Evolutionary conservation across 2,329 filamentous ascomycete genomes (phyloP), one percentile per base, ranked within the genome.

Genomic region (Dendrostoma leiphaemia): DNA sequence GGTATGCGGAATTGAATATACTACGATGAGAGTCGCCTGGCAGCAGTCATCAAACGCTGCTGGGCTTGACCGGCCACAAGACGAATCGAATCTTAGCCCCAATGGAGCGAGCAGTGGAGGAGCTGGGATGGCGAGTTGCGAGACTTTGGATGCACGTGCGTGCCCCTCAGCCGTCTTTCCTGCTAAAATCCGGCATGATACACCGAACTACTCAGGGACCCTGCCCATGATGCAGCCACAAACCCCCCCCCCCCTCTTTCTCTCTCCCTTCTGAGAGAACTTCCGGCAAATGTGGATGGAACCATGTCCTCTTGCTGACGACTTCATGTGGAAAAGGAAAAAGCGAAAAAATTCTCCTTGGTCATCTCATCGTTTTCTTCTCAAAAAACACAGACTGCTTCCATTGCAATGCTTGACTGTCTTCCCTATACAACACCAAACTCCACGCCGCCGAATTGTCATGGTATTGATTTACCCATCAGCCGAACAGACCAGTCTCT

Each of bases 361-460:
- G n/a, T n/a, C n/a, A n/a, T n/a, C n/a, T n/a, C n/a, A n/a, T n/a
- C n/a, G n/a, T n/a, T n/a, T n/a, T n/a, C n/a, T n/a, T n/a, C n/a
- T n/a, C n/a, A n/a, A n/a, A n/a, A n/a, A n/a, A 13, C 4, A 32
- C 6, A 38, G 6, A 17, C 26, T 9, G 19, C 6, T 19, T 21
- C n/a, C 34, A 12, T 37, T 29, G 2, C 13, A 31, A 47, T 41
- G 43, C 43, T 47, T 10, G 15, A 38, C 38, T 48, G 19, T 15
- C 13, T 31, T 7, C n/a, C 24, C 17, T 12, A 26, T 23, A 38
- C 50, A 17, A 31, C 43, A 21, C 44, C 35, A 19, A 50, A 23
- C 32, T 28, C 29, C 31, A 53, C 47, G 48, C 49, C 47, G 48
- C 49, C 24, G 26, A 29, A 43, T 34, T 24, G 17, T 45, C 34